These are phyloP conservation scores for Iodosphaeria phyllophila DNA, from an alignment of 2,329 filamentous ascomycete species.

Conservation along the genomic window DNA sequence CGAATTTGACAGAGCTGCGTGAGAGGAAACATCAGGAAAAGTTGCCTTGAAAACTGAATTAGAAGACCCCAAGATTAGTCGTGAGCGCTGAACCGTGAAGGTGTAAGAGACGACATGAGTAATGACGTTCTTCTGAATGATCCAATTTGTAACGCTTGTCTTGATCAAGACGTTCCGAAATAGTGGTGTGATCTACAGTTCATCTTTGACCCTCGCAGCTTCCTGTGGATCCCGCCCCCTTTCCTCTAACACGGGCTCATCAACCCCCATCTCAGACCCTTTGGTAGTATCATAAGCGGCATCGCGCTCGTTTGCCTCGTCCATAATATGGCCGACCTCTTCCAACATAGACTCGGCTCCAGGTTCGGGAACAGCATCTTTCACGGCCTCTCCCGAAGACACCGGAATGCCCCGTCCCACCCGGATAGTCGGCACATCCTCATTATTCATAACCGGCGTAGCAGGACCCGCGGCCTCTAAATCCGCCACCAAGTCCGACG, in stretches of 20 bases:
- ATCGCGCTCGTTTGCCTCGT: conserved; percentile 9
- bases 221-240: conserved; percentile 7
- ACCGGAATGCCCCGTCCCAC: conserved; percentile 23
- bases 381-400: conserved; percentile 11
- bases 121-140: too few species aligned
- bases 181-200: conserved; percentile 18
- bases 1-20: too few species aligned
- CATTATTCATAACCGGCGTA: conserved; percentile 13
- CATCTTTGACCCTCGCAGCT: conserved; percentile 17
- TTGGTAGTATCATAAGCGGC: not conserved
- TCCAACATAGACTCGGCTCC: conserved; percentile 24
- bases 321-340: conserved; percentile 34
- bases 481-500: too few species aligned
- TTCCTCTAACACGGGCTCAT: conserved; percentile 13
- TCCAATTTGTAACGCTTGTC: too few species aligned
- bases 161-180: too few species aligned
- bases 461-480: too few species aligned
- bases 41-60: too few species aligned
- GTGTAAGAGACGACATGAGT: too few species aligned
- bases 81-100: too few species aligned
- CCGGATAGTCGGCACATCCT: conserved; percentile 29
- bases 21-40: too few species aligned
- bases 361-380: conserved; percentile 6
- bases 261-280: conserved; percentile 10
- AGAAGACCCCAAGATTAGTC: too few species aligned